Conservation (phyloP, 371 early-diverging fungal genomes). For the Zychaea mexicana region DNA sequence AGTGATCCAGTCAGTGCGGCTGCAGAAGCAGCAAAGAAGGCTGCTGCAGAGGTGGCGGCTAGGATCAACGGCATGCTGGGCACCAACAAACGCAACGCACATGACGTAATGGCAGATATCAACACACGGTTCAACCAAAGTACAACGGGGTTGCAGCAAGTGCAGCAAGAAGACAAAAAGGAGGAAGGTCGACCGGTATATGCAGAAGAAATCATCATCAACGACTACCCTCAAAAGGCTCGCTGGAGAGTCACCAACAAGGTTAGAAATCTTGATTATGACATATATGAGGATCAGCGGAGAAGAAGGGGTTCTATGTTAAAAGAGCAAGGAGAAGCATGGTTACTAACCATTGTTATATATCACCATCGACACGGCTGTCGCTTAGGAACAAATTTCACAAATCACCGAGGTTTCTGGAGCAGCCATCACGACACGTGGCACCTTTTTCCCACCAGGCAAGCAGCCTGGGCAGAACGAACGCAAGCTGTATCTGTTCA, state of each 20-base stretch:
- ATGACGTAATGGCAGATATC: slow-evolving; percentile 37
- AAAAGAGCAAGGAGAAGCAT: not conserved
- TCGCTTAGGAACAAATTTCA: slow-evolving; percentile 77
- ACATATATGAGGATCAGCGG: no score
- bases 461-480: slow-evolving; percentile 76
- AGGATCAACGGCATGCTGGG: slow-evolving; percentile 47
- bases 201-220: slow-evolving; percentile 92
- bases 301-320: no score
- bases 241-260: slow-evolving; percentile 95
- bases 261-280: no score
- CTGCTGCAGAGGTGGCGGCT: slow-evolving; percentile 49
- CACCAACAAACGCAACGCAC: slow-evolving; percentile 18
- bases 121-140: slow-evolving; percentile 25
- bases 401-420: slow-evolving; percentile 91
- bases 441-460: slow-evolving; percentile 85
- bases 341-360: not conserved
- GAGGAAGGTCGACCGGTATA: slow-evolving; percentile 46
- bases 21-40: slow-evolving; percentile 50
- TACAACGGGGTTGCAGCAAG: not conserved
- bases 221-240: slow-evolving; percentile 97
- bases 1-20: slow-evolving; percentile 48
- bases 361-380: not conserved
- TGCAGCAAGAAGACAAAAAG: slow-evolving; percentile 26
- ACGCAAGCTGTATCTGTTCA: slow-evolving; percentile 91
- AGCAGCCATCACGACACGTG: slow-evolving; percentile 94